These are phyloP conservation scores for Mycena kentingensis DNA, from an alignment of 768 basidiomycete genomes.

Conservation along the genomic window DNA sequence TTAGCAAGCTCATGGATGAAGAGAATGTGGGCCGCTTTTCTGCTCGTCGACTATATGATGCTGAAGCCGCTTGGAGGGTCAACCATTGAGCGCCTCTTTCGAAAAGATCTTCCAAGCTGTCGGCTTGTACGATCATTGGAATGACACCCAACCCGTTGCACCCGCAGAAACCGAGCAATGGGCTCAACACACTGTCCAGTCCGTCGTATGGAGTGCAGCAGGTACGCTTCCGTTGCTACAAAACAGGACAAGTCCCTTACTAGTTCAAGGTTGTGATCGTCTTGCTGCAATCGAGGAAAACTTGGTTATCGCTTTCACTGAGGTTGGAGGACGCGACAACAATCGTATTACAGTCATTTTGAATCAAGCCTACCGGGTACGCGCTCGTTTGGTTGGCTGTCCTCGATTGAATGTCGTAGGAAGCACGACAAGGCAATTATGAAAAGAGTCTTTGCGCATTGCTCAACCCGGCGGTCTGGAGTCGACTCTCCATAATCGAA, in stretches of 20 bases:
- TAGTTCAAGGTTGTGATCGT: slow-evolving; percentile 58
- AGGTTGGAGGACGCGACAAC: slow-evolving; percentile 57
- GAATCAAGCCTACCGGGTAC: slow-evolving; percentile 71
- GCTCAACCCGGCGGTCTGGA: slow-evolving; percentile 71
- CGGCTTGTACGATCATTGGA: slow-evolving; percentile 72
- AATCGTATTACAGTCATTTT: slow-evolving; percentile 60
- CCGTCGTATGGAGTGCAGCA: slow-evolving; percentile 68
- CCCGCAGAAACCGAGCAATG: slow-evolving; percentile 63
- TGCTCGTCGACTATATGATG: background rate
- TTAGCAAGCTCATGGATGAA: slow-evolving; percentile 72
- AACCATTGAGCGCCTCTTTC: slow-evolving; percentile 71
- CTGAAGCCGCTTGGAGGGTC: slow-evolving; percentile 46
- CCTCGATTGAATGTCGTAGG: slow-evolving; percentile 37
- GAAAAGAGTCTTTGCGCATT: slow-evolving; percentile 61
- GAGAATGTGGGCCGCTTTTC: slow-evolving; percentile 47
- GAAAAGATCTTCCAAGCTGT: slow-evolving; percentile 66
- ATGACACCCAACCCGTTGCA: slow-evolving; percentile 54
- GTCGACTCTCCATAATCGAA: slow-evolving; percentile 61
- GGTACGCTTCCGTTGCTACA: slow-evolving; percentile 45
- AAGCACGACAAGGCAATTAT: slow-evolving; percentile 70
- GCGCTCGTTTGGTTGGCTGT: background rate
- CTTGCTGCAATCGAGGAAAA: slow-evolving; percentile 69
- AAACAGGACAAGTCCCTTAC: slow-evolving; percentile 7
- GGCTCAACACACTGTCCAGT: slow-evolving; percentile 73
- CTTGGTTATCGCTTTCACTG: slow-evolving; percentile 68